phyloP scores from a whole-genome alignment of 441 rosid species.

The Bruguiera hainesii region DNA sequence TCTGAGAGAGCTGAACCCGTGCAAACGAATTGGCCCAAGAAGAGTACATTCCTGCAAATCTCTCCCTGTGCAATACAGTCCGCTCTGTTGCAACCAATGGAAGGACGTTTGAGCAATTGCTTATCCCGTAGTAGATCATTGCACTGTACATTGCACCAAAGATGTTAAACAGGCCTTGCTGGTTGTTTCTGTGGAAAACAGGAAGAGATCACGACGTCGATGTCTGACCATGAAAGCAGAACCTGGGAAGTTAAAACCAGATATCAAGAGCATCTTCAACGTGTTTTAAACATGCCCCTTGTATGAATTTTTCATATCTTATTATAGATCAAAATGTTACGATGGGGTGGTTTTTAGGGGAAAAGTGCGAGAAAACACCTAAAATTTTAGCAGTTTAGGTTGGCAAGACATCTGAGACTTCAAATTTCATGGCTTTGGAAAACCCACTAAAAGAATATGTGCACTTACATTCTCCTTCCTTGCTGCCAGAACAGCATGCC shows the following conservation, averaged over 20 bases:
- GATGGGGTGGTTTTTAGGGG: no score
- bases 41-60: conserved; percentile 73
- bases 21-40: conserved; percentile 62
- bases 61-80: conserved; percentile 54
- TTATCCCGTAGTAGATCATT: conserved; percentile 47
- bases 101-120: conserved; percentile 51
- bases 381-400: neutral
- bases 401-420: neutral
- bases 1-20: conserved; percentile 39
- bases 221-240: neutral
- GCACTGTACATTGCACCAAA: conserved; percentile 51
- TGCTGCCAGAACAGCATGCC: conserved; percentile 62
- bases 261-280: no score
- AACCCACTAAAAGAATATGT: neutral
- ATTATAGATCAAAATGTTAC: no score
- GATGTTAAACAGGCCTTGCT: conserved; percentile 54
- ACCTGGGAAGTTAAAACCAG: neutral
- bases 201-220: neutral
- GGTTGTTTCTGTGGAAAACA: conserved; percentile 35
- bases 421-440: neutral
- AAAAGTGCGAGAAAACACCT: no score
- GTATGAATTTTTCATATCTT: no score
- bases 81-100: conserved; percentile 50
- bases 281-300: no score
- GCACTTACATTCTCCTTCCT: conserved; percentile 49